These are phyloP conservation scores for Nakataea oryzae DNA, from an alignment of 2,329 filamentous ascomycete species.

Conservation along the genomic window DNA sequence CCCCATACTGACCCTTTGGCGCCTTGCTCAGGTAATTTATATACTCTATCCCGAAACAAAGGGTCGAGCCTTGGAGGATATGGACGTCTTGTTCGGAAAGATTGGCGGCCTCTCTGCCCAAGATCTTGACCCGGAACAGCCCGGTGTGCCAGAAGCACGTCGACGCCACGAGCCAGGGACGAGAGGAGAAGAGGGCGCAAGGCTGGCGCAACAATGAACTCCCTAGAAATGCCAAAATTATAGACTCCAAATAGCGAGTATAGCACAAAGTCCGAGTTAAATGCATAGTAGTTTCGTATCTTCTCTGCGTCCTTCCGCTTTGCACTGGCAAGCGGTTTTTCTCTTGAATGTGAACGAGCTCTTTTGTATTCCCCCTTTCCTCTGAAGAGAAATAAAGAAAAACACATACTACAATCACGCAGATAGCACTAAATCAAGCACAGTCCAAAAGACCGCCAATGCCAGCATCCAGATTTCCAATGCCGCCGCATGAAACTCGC, in stretches of 20 bases:
- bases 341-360: too few species aligned
- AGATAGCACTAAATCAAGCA: neutral
- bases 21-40: constrained; percentile 23
- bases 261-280: neutral
- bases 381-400: neutral
- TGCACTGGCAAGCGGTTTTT: too few species aligned
- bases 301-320: too few species aligned
- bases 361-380: too few species aligned
- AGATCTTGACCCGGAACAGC: neutral
- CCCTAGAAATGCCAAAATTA: too few species aligned
- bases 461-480: too few species aligned
- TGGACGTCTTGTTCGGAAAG: constrained; percentile 29
- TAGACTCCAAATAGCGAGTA: too few species aligned
- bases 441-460: too few species aligned
- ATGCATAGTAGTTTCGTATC: too few species aligned
- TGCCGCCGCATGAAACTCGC: neutral
- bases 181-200: neutral
- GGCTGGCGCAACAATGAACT: neutral
- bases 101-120: neutral
- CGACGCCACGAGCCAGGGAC: neutral
- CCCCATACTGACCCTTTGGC: neutral
- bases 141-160: too few species aligned
- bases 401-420: neutral
- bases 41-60: constrained; percentile 34
- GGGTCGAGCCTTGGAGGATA: constrained; percentile 28